These are phyloP conservation scores for Fomitiporia mediterranea DNA, from an alignment of 1,284 basidiomycete species.

Conservation along the genomic window DNA sequence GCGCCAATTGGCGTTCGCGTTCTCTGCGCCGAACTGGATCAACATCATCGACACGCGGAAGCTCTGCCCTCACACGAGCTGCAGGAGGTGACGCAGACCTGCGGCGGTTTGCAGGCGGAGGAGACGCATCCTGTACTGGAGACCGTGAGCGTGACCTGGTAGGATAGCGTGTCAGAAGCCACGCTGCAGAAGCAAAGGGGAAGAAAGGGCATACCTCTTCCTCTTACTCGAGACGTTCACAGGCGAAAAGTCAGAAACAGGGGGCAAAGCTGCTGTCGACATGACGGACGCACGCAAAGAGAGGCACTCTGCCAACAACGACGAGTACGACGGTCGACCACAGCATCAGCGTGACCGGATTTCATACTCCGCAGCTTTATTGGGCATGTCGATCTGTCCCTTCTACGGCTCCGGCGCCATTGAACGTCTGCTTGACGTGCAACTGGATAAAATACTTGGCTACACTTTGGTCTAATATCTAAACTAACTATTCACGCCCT, in stretches of 20 bases:
- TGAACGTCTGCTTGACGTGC: too few species aligned
- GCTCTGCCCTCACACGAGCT: slow-evolving; percentile 33
- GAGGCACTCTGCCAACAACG: neutral
- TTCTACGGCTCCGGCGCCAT: neutral
- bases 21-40: slow-evolving; percentile 73
- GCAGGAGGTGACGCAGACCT: slow-evolving; percentile 56
- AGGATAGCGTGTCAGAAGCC: slow-evolving; percentile 10
- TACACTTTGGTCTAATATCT: too few species aligned
- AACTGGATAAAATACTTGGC: neutral
- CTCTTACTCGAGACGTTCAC: slow-evolving; percentile 40
- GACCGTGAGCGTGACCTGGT: slow-evolving; percentile 56
- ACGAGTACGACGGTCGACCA: neutral
- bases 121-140: slow-evolving; percentile 47
- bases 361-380: slow-evolving; percentile 8
- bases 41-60: slow-evolving; percentile 65
- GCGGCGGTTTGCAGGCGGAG: slow-evolving; percentile 58
- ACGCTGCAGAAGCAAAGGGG: neutral
- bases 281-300: slow-evolving; percentile 33
- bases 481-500: too few species aligned
- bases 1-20: slow-evolving; percentile 73
- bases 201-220: slow-evolving; percentile 43
- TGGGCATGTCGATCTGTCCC: neutral
- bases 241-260: slow-evolving; percentile 33
- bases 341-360: neutral
- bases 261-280: slow-evolving; percentile 41